Evolutionary conservation across 192 early-diverging fungal genomes (phyloP), one percentile per base, ranked within the genome.

Genomic region (Thamnidium elegans): DNA sequence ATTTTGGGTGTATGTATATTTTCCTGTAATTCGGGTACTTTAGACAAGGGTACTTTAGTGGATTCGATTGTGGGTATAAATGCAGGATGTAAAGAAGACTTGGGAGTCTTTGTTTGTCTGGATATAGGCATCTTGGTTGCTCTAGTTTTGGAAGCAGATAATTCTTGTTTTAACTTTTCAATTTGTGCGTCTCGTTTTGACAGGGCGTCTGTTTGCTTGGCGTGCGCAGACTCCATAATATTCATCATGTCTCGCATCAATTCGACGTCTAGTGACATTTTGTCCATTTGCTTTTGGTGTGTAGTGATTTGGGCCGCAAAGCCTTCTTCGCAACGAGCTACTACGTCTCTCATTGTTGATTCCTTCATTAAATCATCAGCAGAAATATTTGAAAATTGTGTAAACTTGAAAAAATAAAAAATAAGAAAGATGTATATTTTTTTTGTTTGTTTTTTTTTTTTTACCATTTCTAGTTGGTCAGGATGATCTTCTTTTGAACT

Each of bases 281-380:
- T 59, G 14, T 59, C 43, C 56, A 64, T 64, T 7, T 64, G 20
- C 42, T 64, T 23, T n/a, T 55, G 17, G 10, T 64, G 51, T 17
- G 39, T 43, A 2, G 15, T 42, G 20, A 64, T 64, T 36, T 64
- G 63, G 0, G 50, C 50, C 0, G 63, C 19, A 23, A 64, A 51
- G 2, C 63, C 63, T 54, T 64, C 63, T 44, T 64, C 50, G 19
- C 48, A 53, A 43, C 63, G 63, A n/a, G 51, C 63, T 20, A 64
- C 63, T n/a, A 64, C 63, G n/a, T 64, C 63, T 45, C 50, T 32
- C 51, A 64, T 64, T 6, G 63, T 64, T 0, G 50, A 23, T 21
- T 42, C 50, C 1, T 43, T n/a, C 14, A 36, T 46, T 32, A 62
- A 13, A 50, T 62, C 44, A 8, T 47, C 46, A 17, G 60, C 20